Base-by-base conservation (phyloP, 2,329 filamentous ascomycete species). In the Claviceps pazoutovae region DNA sequence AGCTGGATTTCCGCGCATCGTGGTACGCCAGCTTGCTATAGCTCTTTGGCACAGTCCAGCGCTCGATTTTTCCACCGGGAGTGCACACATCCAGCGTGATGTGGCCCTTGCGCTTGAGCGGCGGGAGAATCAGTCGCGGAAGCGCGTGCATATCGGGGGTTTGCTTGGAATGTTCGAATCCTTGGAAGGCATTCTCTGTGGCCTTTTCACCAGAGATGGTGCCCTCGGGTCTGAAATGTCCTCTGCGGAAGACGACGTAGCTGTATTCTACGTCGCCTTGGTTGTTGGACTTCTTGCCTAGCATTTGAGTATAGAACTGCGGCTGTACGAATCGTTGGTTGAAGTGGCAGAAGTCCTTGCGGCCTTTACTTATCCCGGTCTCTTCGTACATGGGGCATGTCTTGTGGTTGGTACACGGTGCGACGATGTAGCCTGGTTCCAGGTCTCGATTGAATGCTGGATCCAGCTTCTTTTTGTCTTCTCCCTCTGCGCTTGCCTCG, bases 331-430 rank as follows among this genome's bases (percentile, higher is more conserved):
- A 97, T 46, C 93, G 82, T 69, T 98, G 93, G 56, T 75, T 78
- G 66, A 98, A 97, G 66, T 85, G 86, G 67, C 93, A 98, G 63
- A 84, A 93, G 62, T 97, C 90, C 60, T 89, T 90, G 51, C 91
- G 80, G 5, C 89, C 88, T 30, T 71, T 71, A 51, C 79, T 81
- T 51, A 84, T 73, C 0, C 89, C 88, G 0, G 83, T 76, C 0
- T 75, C 73, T 19, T 76, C 72, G 63, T 95, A 96, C 86, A 98
- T 94, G 0, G 93, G 93, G 58, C 93, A 98, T 53, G 77, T 75
- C 8, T 75, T 73, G 65, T 98, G 93, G 65, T 89, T 97, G 0
- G 93, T 96, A 71, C 93, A 98, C 62, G 82, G 82, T 4, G 82
- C 82, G 52, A 86, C 67, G 50, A 86, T 80, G 70, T 82, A 79